These are phyloP conservation scores for Ceratocystis variospora DNA, from an alignment of 2,329 filamentous ascomycete species.

Conservation along the genomic window DNA sequence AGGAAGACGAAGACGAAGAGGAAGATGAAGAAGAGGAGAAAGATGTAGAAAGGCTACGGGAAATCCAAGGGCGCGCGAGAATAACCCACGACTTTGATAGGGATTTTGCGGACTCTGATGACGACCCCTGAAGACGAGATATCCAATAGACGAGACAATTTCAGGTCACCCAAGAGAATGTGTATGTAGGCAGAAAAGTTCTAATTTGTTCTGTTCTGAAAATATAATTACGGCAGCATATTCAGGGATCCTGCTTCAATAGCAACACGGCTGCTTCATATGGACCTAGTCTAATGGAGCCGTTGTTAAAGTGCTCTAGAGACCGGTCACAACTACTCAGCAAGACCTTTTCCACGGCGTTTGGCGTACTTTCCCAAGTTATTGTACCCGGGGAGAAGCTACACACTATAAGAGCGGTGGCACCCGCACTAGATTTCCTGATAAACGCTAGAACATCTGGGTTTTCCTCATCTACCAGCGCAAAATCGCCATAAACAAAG, in stretches of 20 bases:
- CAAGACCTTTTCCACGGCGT: conserved; percentile 26
- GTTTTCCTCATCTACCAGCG: conserved; percentile 23
- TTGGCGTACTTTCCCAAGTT: conserved; percentile 23
- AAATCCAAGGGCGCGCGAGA: not conserved
- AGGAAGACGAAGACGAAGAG: not conserved
- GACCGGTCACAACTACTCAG: conserved; percentile 26
- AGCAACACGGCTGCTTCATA: conserved; percentile 29
- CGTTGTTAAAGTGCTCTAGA: conserved; percentile 23
- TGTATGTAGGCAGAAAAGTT: not conserved
- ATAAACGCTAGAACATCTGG: conserved; percentile 30
- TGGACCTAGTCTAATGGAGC: conserved; percentile 26
- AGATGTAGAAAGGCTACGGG: not conserved
- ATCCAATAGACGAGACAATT: not conserved
- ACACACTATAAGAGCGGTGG: conserved; percentile 28
- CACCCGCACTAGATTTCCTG: conserved; percentile 25
- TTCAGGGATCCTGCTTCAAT: conserved; percentile 20
- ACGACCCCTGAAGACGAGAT: not conserved
- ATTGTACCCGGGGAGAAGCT: conserved; percentile 29
- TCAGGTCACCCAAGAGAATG: not conserved
- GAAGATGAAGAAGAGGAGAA: not conserved
- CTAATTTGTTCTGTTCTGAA: not conserved
- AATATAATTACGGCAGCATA: not conserved
- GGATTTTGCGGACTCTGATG: conserved; percentile 7
- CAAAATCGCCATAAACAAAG: conserved; percentile 49
- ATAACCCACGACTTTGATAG: conserved; percentile 9